These are phyloP conservation scores for Panaeolus cyanescens DNA, from an alignment of 768 basidiomycete genomes.

Conservation along the genomic window DNA sequence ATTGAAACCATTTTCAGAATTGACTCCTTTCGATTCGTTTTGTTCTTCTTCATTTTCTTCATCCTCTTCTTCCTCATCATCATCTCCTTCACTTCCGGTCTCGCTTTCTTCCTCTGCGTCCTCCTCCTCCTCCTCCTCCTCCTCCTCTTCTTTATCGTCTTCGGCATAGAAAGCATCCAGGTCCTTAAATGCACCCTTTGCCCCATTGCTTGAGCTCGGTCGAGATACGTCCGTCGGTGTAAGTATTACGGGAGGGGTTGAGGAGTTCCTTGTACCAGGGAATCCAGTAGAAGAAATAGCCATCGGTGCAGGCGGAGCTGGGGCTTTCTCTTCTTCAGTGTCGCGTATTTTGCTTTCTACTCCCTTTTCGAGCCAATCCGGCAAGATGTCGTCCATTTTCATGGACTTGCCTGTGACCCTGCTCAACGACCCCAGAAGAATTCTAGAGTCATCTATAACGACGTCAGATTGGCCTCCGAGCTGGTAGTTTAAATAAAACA, in stretches of 20 bases:
- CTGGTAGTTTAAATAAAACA: neutral
- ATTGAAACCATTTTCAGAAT: neutral
- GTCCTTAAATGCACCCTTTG: constrained; percentile 55
- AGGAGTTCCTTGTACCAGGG: constrained; percentile 19
- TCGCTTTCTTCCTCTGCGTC: constrained; percentile 27
- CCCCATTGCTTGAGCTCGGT: constrained; percentile 40
- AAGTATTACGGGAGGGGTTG: constrained; percentile 52
- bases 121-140: constrained; percentile 30
- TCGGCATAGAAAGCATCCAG: constrained; percentile 79
- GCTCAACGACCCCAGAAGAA: constrained; percentile 66
- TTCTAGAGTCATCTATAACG: constrained; percentile 35
- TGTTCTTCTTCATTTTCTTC: constrained; percentile 12
- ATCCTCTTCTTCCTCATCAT: constrained; percentile 17
- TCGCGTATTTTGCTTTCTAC: constrained; percentile 80
- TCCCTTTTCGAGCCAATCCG: constrained; percentile 89
- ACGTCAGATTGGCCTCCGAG: neutral
- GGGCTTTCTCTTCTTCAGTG: constrained; percentile 52
- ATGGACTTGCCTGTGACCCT: constrained; percentile 59
- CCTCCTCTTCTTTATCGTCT: constrained; percentile 32
- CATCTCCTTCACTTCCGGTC: constrained; percentile 18
- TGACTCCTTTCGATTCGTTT: neutral
- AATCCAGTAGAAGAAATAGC: constrained; percentile 40
- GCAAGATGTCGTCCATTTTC: constrained; percentile 54
- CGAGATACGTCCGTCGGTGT: constrained; percentile 53
- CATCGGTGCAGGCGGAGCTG: constrained; percentile 32